These are phyloP conservation scores for Magnolia officinalis DNA, from an alignment of 164 flowering plant genomes.

Conservation along the genomic window DNA sequence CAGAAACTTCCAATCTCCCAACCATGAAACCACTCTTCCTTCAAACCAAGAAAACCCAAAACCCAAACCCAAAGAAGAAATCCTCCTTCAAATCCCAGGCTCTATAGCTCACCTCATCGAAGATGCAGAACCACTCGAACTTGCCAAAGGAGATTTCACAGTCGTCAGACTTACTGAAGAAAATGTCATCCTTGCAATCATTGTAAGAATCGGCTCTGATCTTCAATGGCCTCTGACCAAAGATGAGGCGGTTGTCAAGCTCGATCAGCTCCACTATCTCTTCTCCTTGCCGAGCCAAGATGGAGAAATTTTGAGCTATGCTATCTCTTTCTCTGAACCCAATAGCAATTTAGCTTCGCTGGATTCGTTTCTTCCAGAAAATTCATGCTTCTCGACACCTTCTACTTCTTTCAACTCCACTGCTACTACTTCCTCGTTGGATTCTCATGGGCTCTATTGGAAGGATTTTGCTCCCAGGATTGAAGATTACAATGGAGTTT, in stretches of 20 bases:
- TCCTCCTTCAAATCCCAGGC: conserved; percentile 50
- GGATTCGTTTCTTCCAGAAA: conserved; percentile 59
- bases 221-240: conserved; percentile 93
- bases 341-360: conserved; percentile 34
- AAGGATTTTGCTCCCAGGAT: conserved; percentile 72
- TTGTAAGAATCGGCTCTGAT: conserved; percentile 59
- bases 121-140: conserved; percentile 50
- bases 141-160: conserved; percentile 57
- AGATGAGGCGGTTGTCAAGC: conserved; percentile 86
- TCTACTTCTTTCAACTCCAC: neutral
- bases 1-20: conserved; percentile 15
- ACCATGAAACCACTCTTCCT: no score
- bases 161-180: conserved; percentile 38
- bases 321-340: conserved; percentile 45
- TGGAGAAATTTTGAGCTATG: conserved; percentile 63
- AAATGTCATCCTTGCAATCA: conserved; percentile 45
- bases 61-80: conserved; percentile 31
- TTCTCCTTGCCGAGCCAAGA: conserved; percentile 67
- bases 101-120: conserved; percentile 66
- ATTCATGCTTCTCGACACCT: conserved; percentile 40
- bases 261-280: conserved; percentile 58
- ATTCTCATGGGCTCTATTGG: conserved; percentile 40
- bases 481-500: conserved; percentile 59
- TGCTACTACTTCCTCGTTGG: neutral
- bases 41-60: conserved; percentile 3